Evolutionary conservation across 129 eudicot species (phyloP).

Genomic region (Heracleum sosnowskyi): DNA sequence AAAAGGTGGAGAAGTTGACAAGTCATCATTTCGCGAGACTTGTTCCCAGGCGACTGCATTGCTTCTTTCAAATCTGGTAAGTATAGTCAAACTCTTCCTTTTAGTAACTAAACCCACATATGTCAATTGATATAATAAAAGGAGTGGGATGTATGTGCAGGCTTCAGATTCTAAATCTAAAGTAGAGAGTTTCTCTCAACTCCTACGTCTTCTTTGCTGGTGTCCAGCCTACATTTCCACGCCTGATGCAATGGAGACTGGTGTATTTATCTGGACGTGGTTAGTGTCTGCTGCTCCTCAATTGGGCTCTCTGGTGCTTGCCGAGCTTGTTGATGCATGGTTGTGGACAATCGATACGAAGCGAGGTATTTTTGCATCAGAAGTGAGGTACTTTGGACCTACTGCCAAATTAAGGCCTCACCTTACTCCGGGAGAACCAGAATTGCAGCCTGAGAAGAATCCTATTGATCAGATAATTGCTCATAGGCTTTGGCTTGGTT

Average conservation of each 20-base stretch:
- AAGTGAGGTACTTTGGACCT: slow-evolving; percentile 74
- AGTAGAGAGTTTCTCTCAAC: slow-evolving; percentile 84
- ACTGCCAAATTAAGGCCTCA: slow-evolving; percentile 95
- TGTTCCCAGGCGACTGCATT: slow-evolving; percentile 98
- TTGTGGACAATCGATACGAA: slow-evolving; percentile 97
- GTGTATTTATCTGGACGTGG: slow-evolving; percentile 98
- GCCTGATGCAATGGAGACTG: slow-evolving; percentile 95
- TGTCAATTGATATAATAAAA: slow-evolving; percentile 1
- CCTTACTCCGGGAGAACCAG: slow-evolving; percentile 89
- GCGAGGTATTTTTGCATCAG: slow-evolving; percentile 94
- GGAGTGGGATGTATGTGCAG: slow-evolving; percentile 31
- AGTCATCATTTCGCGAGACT: slow-evolving; percentile 81
- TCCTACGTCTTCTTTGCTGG: slow-evolving; percentile 98
- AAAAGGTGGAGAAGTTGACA: slow-evolving; percentile 79
- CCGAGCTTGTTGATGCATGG: slow-evolving; percentile 99
- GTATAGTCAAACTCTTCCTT: neutral
- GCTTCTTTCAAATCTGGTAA: slow-evolving; percentile 89
- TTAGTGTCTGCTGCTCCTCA: slow-evolving; percentile 97
- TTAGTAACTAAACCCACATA: neutral
- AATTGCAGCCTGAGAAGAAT: slow-evolving; percentile 73
- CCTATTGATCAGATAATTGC: slow-evolving; percentile 94
- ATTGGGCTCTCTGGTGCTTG: slow-evolving; percentile 80
- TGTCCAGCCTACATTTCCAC: slow-evolving; percentile 98
- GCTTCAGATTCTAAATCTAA: slow-evolving; percentile 74
- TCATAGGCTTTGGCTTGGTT: slow-evolving; percentile 97